Evolutionary conservation across 345 rosid genomes (phyloP).

Genomic region (Sonneratia caseolaris): DNA sequence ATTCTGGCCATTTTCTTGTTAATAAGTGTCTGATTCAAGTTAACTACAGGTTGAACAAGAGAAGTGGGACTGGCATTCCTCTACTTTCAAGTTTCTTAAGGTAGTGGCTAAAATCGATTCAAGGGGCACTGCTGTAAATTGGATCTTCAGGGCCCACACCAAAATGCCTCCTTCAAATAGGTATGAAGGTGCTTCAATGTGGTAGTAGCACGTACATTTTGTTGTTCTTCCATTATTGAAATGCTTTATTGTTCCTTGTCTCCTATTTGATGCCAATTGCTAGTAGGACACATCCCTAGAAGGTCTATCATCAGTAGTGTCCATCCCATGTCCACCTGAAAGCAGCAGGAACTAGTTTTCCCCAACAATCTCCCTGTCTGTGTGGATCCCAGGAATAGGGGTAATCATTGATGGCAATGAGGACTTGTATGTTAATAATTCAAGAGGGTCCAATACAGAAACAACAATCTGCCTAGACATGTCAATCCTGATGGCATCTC

Average conservation of each 20-base stretch:
- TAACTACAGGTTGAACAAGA: not conserved
- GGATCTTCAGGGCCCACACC: not conserved
- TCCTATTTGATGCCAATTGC: not conserved
- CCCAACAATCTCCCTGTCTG: not conserved
- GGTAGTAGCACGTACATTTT: not conserved
- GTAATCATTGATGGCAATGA: not conserved
- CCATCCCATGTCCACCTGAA: not conserved
- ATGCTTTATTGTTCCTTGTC: not conserved
- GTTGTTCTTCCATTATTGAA: not conserved
- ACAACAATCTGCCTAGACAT: no score
- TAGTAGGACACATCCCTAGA: not conserved
- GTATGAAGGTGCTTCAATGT: not conserved
- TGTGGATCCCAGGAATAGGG: not conserved
- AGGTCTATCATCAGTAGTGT: not conserved
- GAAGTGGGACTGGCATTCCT: not conserved
- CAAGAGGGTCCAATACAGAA: not conserved
- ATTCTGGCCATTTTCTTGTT: not conserved
- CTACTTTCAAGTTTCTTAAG: not conserved
- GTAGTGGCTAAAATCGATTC: not conserved
- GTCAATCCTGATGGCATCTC: no score
- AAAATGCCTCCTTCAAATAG: not conserved
- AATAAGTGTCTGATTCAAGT: not conserved
- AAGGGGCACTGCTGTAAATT: not conserved
- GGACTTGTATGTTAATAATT: not conserved
- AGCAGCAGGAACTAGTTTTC: not conserved